phyloP scores from a whole-genome alignment of 192 early-diverging fungal genomes.

The Entophlyctis luteolus region DNA sequence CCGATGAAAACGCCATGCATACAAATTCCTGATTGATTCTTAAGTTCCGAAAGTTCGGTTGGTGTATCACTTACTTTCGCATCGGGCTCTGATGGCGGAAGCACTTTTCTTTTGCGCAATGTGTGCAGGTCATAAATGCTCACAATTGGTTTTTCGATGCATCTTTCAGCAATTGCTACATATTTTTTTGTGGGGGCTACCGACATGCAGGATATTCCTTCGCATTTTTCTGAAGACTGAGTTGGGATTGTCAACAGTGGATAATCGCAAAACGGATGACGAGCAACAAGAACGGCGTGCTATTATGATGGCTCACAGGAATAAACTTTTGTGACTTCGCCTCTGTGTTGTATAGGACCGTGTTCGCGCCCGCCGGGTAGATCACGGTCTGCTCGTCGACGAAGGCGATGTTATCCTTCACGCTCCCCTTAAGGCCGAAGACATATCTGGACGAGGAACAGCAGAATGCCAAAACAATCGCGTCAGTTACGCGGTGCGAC shows the following conservation, averaged over 20 bases:
- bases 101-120: constrained; percentile 48
- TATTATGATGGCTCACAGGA: constrained; percentile 28
- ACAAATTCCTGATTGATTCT: constrained; percentile 46
- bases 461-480: neutral
- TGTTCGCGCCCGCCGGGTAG: constrained; percentile 58
- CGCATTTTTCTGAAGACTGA: constrained; percentile 44
- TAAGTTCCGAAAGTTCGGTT: neutral
- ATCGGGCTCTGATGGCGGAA: constrained; percentile 40
- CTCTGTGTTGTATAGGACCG: constrained; percentile 55
- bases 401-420: constrained; percentile 41
- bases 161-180: constrained; percentile 52
- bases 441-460: constrained; percentile 57
- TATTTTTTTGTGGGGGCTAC: constrained; percentile 50
- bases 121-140: constrained; percentile 54
- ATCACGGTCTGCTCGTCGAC: constrained; percentile 58
- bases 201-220: constrained; percentile 49
- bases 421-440: constrained; percentile 53
- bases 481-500: neutral
- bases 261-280: neutral
- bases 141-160: constrained; percentile 40
- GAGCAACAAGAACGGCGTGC: neutral
- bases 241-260: neutral
- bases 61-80: constrained; percentile 38
- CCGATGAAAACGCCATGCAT: constrained; percentile 53
- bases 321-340: constrained; percentile 55